These are phyloP conservation scores for Ashbya aceris DNA, from an alignment of 1,139 yeast species.

Conservation along the genomic window DNA sequence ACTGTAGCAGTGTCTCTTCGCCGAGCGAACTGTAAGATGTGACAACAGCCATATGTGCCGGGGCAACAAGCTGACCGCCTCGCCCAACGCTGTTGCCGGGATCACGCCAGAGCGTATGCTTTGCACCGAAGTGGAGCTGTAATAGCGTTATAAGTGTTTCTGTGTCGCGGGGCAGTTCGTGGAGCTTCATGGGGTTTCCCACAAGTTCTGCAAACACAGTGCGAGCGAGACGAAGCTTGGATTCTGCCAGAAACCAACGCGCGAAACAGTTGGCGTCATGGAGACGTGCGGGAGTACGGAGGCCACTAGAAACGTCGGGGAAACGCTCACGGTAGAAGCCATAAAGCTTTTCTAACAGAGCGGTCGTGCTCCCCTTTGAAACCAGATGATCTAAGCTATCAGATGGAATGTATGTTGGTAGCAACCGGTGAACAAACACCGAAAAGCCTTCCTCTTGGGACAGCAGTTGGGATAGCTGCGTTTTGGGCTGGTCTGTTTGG, in stretches of 20 bases:
- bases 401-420: constrained; percentile 5
- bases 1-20: constrained; percentile 9
- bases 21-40: constrained; percentile 14
- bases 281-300: constrained; percentile 11
- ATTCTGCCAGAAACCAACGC: constrained; percentile 15
- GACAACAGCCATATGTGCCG: neutral
- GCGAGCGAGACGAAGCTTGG: constrained; percentile 22
- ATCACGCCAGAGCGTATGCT: constrained; percentile 14
- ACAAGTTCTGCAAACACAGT: constrained; percentile 10
- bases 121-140: constrained; percentile 21
- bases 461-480: no score
- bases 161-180: constrained; percentile 13
- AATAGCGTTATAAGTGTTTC: constrained; percentile 16
- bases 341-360: constrained; percentile 7
- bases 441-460: neutral
- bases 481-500: no score
- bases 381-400: constrained; percentile 7
- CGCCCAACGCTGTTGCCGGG: neutral
- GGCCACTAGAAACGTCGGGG: constrained; percentile 3
- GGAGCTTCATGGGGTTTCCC: constrained; percentile 11
- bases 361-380: constrained; percentile 1
- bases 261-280: constrained; percentile 22
- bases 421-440: constrained; percentile 1
- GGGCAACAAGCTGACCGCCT: neutral
- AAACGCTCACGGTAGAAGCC: constrained; percentile 11